Evolutionary conservation across 768 basidiomycete species (phyloP).

Genomic region (Vishniacozyma victoriae): DNA sequence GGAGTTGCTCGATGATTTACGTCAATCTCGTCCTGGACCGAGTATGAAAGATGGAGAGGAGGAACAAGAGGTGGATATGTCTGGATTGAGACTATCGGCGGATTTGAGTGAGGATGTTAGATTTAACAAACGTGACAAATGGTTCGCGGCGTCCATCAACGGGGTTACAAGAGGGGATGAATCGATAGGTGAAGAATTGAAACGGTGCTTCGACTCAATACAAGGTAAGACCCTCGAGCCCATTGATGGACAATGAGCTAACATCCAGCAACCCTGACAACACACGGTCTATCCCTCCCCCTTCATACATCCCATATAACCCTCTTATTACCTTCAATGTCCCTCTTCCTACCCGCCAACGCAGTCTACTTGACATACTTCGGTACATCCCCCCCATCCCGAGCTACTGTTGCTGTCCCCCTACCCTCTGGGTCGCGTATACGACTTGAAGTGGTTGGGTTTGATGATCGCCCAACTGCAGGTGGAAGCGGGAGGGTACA

Average conservation of each 20-base stretch:
- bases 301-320: conserved; percentile 67
- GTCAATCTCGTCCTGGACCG: background rate
- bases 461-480: conserved; percentile 39
- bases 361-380: conserved; percentile 72
- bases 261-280: conserved; percentile 54
- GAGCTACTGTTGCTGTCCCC: conserved; percentile 84
- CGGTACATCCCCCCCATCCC: conserved; percentile 82
- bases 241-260: background rate
- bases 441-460: conserved; percentile 77
- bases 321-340: conserved; percentile 70
- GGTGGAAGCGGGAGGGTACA: conserved; percentile 2
- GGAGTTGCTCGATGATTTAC: conserved; percentile 12
- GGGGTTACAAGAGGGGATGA: conserved; percentile 48
- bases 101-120: conserved; percentile 2
- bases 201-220: conserved; percentile 60
- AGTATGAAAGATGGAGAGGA: background rate
- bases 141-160: conserved; percentile 64
- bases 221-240: conserved; percentile 52
- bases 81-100: background rate
- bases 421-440: conserved; percentile 59
- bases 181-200: conserved; percentile 66
- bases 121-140: conserved; percentile 51
- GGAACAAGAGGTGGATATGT: background rate
- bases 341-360: conserved; percentile 72
- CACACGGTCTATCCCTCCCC: conserved; percentile 54